phyloP scores from a whole-genome alignment of 805 yeast genomes.

The Komagataella phaffii region DNA sequence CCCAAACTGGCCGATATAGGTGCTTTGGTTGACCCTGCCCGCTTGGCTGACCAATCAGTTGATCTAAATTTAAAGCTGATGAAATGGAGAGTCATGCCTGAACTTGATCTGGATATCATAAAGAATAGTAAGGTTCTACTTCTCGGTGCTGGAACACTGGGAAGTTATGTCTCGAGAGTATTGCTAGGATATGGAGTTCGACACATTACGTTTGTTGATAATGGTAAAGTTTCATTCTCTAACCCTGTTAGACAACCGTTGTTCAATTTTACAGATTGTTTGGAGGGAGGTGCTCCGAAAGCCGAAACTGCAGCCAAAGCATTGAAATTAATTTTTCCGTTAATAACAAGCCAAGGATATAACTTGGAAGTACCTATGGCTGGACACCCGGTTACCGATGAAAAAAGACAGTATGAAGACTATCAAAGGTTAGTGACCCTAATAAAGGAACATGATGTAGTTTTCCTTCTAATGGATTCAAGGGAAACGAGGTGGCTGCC shows the following conservation, averaged over 20 bases:
- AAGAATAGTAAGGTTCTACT: constrained; percentile 51
- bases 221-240: constrained; percentile 77
- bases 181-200: constrained; percentile 92
- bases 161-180: constrained; percentile 80
- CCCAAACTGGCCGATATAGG: constrained; percentile 82
- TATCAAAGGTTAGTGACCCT: constrained; percentile 39
- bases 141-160: constrained; percentile 95
- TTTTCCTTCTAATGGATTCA: constrained; percentile 82
- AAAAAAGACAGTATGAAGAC: constrained; percentile 30
- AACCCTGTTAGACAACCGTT: constrained; percentile 94
- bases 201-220: constrained; percentile 78
- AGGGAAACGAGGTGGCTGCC: constrained; percentile 98
- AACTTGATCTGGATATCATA: constrained; percentile 54
- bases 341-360: constrained; percentile 51
- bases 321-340: constrained; percentile 64
- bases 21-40: constrained; percentile 64
- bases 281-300: constrained; percentile 61
- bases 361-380: constrained; percentile 85
- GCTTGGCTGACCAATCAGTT: constrained; percentile 82
- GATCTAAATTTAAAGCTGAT: constrained; percentile 82
- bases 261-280: constrained; percentile 70
- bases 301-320: constrained; percentile 70
- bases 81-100: constrained; percentile 95
- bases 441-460: constrained; percentile 56
- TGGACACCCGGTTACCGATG: constrained; percentile 72